Conservation (phyloP, 805 yeast species). For the Metschnikowia corniflorae region DNA sequence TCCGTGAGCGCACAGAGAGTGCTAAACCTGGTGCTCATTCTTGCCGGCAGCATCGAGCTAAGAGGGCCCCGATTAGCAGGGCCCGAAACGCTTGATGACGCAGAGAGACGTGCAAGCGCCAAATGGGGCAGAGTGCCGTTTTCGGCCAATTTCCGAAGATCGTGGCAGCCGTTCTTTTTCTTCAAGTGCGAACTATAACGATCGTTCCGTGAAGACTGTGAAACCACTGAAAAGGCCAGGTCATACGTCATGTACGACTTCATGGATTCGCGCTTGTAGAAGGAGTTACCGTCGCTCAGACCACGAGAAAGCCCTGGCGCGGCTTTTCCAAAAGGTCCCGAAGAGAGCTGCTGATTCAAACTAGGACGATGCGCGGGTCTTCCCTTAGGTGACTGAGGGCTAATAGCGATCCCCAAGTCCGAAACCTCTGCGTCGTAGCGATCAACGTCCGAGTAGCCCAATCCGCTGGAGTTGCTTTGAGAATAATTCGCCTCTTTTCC, state of each 20-base stretch:
- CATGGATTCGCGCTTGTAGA: conserved; percentile 35
- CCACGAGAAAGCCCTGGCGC: conserved; percentile 24
- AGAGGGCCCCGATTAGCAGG: conserved; percentile 1
- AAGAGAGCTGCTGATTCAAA: conserved; percentile 18
- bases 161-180: conserved; percentile 49
- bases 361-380: conserved; percentile 23
- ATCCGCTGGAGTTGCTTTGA: conserved; percentile 9
- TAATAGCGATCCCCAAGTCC: conserved; percentile 40
- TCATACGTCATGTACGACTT: conserved; percentile 60
- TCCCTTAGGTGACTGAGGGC: conserved; percentile 32
- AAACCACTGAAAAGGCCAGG: conserved; percentile 44
- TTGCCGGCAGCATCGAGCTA: conserved; percentile 13
- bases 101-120: conserved; percentile 5
- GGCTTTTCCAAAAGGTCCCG: conserved; percentile 13
- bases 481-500: background rate
- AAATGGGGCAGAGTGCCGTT: conserved; percentile 1
- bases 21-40: conserved; percentile 32
- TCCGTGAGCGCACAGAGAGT: conserved; percentile 39
- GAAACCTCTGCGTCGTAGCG: conserved; percentile 39
- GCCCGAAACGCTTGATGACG: conserved; percentile 8
- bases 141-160: conserved; percentile 37
- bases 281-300: conserved; percentile 34
- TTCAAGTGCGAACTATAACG: conserved; percentile 27
- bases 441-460: conserved; percentile 32
- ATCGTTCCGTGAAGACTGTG: conserved; percentile 2